Evolutionary conservation across 805 yeast species (phyloP).

Genomic region (Pichia cabralensis): DNA sequence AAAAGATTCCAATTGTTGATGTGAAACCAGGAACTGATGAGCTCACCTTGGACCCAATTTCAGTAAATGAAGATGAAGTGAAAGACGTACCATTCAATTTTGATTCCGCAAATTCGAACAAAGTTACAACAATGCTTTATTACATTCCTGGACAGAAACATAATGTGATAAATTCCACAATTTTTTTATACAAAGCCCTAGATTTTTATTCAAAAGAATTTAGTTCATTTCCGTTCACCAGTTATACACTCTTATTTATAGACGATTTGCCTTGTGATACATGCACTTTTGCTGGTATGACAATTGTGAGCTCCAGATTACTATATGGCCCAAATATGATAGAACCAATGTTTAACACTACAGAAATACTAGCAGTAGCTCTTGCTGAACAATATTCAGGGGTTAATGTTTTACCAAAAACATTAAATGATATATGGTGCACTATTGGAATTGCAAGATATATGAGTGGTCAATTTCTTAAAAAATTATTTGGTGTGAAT

Average conservation of each 20-base stretch:
- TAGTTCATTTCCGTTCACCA: constrained; percentile 86
- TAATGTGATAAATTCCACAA: constrained; percentile 59
- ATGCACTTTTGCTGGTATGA: constrained; percentile 66
- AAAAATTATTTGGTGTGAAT: constrained; percentile 70
- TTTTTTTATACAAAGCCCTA: constrained; percentile 67
- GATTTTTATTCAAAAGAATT: constrained; percentile 80
- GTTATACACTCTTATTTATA: constrained; percentile 70
- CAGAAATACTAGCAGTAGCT: constrained; percentile 59
- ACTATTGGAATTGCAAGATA: constrained; percentile 75
- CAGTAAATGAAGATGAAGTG: constrained; percentile 22
- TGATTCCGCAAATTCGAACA: constrained; percentile 19
- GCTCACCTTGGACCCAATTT: constrained; percentile 15
- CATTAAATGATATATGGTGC: constrained; percentile 80
- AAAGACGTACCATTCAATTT: constrained; percentile 9
- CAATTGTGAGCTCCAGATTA: constrained; percentile 48
- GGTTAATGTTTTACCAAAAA: constrained; percentile 73
- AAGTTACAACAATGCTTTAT: constrained; percentile 52
- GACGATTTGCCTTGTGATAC: constrained; percentile 39
- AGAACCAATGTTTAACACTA: constrained; percentile 66
- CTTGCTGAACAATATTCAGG: constrained; percentile 91
- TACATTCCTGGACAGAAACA: constrained; percentile 49
- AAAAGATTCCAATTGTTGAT: constrained; percentile 45
- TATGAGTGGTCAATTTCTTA: constrained; percentile 68
- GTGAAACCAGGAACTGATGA: constrained; percentile 25
- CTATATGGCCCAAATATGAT: constrained; percentile 65